Conservation (phyloP, 2,329 filamentous ascomycete genomes). For the Trichoderma endophyticum region DNA sequence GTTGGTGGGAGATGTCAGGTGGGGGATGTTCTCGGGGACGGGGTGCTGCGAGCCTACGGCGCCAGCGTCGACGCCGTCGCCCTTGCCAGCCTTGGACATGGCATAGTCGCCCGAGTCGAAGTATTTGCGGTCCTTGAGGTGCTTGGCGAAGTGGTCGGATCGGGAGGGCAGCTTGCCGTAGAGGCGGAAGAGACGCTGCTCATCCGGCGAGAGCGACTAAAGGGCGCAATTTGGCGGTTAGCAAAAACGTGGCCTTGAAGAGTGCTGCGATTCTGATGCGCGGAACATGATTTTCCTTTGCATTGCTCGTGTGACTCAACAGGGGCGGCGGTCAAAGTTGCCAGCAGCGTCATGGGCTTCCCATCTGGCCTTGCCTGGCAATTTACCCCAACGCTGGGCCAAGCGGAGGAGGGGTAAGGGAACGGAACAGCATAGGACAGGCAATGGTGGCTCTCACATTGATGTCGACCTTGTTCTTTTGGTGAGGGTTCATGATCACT, state of each 20-base stretch:
- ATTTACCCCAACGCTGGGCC: background rate
- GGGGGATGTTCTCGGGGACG: constrained; percentile 90
- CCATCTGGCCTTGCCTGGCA: background rate
- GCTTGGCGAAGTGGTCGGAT: constrained; percentile 95
- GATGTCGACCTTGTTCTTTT: constrained; percentile 98
- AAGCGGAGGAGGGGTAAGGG: constrained; percentile 6
- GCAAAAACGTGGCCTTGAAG: background rate
- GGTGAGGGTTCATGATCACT: constrained; percentile 80
- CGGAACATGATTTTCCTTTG: background rate
- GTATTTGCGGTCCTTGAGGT: constrained; percentile 98
- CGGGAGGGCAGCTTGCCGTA: constrained; percentile 98
- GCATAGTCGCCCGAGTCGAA: constrained; percentile 97
- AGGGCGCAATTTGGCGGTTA: background rate
- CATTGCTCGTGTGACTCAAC: background rate
- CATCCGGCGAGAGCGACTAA: constrained; percentile 89
- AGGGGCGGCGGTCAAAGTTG: background rate
- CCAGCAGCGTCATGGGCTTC: background rate
- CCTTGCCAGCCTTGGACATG: constrained; percentile 95
- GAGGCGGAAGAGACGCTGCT: constrained; percentile 93
- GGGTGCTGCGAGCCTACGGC: constrained; percentile 93
- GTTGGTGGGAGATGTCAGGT: constrained; percentile 67
- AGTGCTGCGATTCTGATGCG: background rate
- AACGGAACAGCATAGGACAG: background rate
- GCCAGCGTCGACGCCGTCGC: constrained; percentile 88
- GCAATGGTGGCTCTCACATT: constrained; percentile 56